Conservation (phyloP, 768 basidiomycete species). For the Boletus fagicola region DNA sequence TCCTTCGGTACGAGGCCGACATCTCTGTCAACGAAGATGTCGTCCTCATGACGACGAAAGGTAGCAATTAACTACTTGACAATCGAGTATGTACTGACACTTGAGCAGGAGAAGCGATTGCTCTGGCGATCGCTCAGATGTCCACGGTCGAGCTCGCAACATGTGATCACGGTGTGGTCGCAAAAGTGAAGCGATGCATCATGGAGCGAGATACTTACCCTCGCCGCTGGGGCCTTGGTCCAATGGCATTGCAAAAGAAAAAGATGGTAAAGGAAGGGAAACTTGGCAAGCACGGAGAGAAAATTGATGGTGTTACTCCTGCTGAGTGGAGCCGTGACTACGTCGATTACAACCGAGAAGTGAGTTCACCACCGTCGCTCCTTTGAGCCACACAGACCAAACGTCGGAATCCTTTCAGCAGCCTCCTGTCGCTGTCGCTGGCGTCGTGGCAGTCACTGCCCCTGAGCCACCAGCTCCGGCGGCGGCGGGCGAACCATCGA, state of each 20-base stretch:
- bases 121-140: slow-evolving; percentile 95
- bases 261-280: slow-evolving; percentile 98
- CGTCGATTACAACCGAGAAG: slow-evolving; percentile 85
- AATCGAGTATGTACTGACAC: slow-evolving; percentile 1
- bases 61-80: slow-evolving; percentile 35
- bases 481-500: slow-evolving; percentile 33
- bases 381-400: background rate
- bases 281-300: slow-evolving; percentile 92
- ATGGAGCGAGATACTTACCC: slow-evolving; percentile 99
- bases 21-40: slow-evolving; percentile 95
- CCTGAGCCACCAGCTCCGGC: slow-evolving; percentile 29
- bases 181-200: slow-evolving; percentile 98
- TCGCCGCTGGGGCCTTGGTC: slow-evolving; percentile 97
- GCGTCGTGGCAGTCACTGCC: slow-evolving; percentile 21
- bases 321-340: slow-evolving; percentile 90
- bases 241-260: slow-evolving; percentile 95
- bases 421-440: slow-evolving; percentile 37
- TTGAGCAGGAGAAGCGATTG: slow-evolving; percentile 80
- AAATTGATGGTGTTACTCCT: slow-evolving; percentile 84
- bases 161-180: slow-evolving; percentile 98
- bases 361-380: slow-evolving; percentile 24
- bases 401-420: slow-evolving; percentile 29
- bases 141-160: slow-evolving; percentile 97
- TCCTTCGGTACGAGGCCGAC: slow-evolving; percentile 93
- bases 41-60: slow-evolving; percentile 98